Evolutionary conservation across 2,329 filamentous ascomycete genomes (phyloP), one percentile per base, ranked within the genome.

Genomic region (Botryotinia globosa): DNA sequence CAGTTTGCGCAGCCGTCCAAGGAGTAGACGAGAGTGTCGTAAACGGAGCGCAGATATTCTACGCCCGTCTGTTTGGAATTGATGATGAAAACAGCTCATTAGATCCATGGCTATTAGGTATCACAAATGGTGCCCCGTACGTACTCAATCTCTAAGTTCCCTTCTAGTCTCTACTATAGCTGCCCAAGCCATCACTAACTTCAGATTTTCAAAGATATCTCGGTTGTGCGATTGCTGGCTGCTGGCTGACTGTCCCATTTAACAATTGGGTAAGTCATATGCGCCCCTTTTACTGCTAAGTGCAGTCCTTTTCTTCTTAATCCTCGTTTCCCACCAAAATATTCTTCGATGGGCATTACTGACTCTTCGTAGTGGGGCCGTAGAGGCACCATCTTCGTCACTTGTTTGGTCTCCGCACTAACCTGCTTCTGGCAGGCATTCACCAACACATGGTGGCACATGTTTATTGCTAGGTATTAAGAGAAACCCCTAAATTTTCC

Each of bases 231-330:
- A 81, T 92, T 61, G 80, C 91, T 65, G 90, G 91, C 32, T 93
- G 91, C 81, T 94, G 92, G 91, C 83, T 91, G 64, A 93, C 90
- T 0, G 88, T 90, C 54, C 91, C 92, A 1, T 86, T 93, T 81
- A 94, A 94, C 81, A 87, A 89, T 72, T 83, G 59, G 59, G 59
- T 62, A 42, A 62, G 63, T 34, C 12, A 61, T 39, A 14, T 39
- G 6, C 32, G 14, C 7, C 25, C 7, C 34, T 39, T n/a, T 39
- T 39, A 22, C 22, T 39, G 25, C 34, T 3, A 34, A 39, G 37
- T 16, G 34, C 25, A 61, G 34, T 8, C n/a, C 6, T 18, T 18
- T 29, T n/a, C 51, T 18, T 61, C 1, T n/a, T 8, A 12, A 29
- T n/a, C 34, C 58, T 61, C 22, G 12, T 61, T 39, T 61, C 22